Conservation (phyloP, 352 stramenopile species). For the Pythium oligandrum region DNA sequence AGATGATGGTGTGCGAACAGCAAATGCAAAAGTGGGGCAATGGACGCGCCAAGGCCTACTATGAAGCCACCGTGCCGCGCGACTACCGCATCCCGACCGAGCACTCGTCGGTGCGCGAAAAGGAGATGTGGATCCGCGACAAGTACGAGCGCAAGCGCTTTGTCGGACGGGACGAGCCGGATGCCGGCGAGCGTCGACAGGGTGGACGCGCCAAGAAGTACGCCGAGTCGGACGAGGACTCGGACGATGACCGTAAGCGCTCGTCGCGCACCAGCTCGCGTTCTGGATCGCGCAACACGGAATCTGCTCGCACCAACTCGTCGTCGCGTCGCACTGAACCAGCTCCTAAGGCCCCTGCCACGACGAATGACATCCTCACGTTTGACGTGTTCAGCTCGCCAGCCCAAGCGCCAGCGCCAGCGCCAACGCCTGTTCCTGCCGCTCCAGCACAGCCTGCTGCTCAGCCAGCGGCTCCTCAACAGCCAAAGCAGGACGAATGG, state of each 20-base stretch:
- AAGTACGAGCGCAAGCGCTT: slow-evolving; percentile 89
- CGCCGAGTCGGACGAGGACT: slow-evolving; percentile 27
- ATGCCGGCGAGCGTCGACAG: slow-evolving; percentile 9
- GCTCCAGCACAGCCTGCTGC: slow-evolving; percentile 4
- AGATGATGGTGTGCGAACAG: slow-evolving; percentile 15
- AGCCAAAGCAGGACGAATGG: slow-evolving; percentile 66
- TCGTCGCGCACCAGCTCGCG: slow-evolving; percentile 29
- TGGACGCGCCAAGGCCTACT: slow-evolving; percentile 84
- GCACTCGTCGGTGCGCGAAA: slow-evolving; percentile 78
- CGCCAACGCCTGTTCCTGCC: slow-evolving; percentile 14
- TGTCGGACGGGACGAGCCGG: slow-evolving; percentile 38
- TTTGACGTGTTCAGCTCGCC: slow-evolving; percentile 66
- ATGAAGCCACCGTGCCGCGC: slow-evolving; percentile 77
- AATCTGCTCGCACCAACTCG: slow-evolving; percentile 15
- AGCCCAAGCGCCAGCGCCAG: slow-evolving; percentile 14
- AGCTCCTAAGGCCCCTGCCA: slow-evolving; percentile 18
- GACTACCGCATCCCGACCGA: slow-evolving; percentile 79
- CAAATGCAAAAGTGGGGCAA: slow-evolving; percentile 93
- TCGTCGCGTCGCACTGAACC: slow-evolving; percentile 29
- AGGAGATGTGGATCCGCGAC: slow-evolving; percentile 89
- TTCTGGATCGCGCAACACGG: neutral
- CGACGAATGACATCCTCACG: slow-evolving; percentile 58
- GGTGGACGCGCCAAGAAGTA: slow-evolving; percentile 27
- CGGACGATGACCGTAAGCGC: slow-evolving; percentile 30
- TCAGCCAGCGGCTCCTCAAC: slow-evolving; percentile 1